Base-by-base conservation (phyloP, 2,329 filamentous ascomycete species). In the Aspergillus aculeatinus region DNA sequence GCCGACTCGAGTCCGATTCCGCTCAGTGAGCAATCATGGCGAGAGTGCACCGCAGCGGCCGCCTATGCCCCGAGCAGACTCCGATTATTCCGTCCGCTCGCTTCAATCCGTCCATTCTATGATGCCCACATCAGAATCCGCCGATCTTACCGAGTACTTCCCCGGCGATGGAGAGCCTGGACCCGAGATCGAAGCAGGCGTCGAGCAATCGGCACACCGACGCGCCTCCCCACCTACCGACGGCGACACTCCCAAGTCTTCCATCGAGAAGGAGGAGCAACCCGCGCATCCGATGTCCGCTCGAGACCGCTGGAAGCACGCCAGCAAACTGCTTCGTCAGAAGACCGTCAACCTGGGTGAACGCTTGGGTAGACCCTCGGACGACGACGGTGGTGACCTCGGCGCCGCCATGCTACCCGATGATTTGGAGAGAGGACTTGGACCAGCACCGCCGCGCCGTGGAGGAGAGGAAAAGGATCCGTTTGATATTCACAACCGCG, bases 341-440 rank as follows among this genome's bases (percentile, higher is more conserved):
- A 73, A 72, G 61, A 74, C 72, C 0, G 57, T 61, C 5, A 62
- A 60, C 5, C 60, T 73, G 19, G 67, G 67, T 0, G 72, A 74
- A 51, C 67, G 70, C 4, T 65, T 74, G 12, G 71, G 72, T 59
- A 71, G 72, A 27, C 67, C 72, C 1, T 39, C 62, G 3, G 72
- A 74, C 48, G 71, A 73, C 16, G 39, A 44, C 23, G 72, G 72
- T 9, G 71, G 72, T 55, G 65, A 69, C 3, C 60, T 74, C 29
- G 68, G 67, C 5, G 67, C 68, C 1, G 68, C 70, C 2, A 57
- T 72, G 23, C 48, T 71, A 9, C 72, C 72, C 2, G 72, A 74
- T 14, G 71, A 74, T 33, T 55, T 73, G 2, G 70, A 73, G 5
- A 61, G 60, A 11, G 67, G 64, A 1, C 63, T 70, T 12, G 39